Conservation (phyloP, 371 early-diverging fungal genomes). For the Rhizomucor miehei region DNA sequence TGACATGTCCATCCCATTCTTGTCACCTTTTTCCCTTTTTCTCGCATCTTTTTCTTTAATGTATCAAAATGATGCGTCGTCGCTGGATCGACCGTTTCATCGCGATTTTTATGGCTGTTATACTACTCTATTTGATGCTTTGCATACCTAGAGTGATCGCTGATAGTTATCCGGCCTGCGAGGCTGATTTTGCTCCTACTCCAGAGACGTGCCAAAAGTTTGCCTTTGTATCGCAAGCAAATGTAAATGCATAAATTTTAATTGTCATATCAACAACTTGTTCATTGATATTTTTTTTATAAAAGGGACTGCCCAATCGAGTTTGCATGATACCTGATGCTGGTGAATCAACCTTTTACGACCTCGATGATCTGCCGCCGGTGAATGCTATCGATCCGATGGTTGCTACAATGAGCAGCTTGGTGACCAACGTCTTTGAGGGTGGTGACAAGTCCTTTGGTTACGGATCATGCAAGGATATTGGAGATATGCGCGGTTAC, state of each 20-base stretch:
- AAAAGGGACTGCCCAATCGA: slow-evolving; percentile 9
- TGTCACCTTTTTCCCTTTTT: no score
- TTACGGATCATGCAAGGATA: slow-evolving; percentile 34
- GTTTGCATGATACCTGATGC: slow-evolving; percentile 16
- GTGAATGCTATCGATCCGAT: slow-evolving; percentile 9
- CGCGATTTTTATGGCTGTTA: no score
- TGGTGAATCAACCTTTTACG: slow-evolving; percentile 31
- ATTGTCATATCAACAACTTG: no score
- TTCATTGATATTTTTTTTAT: no score
- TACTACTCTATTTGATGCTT: no score
- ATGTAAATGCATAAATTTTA: no score
- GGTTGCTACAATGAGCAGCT: slow-evolving; percentile 21
- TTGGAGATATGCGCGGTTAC: slow-evolving; percentile 38
- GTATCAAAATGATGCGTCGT: no score
- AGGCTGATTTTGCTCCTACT: background rate
- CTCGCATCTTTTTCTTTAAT: no score
- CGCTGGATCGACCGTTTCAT: no score
- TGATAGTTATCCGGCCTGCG: slow-evolving; percentile 3
- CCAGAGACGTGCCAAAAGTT: slow-evolving; percentile 6
- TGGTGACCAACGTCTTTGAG: slow-evolving; percentile 45
- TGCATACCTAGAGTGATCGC: background rate
- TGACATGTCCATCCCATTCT: no score
- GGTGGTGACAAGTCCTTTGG: slow-evolving; percentile 27
- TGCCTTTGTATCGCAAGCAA: background rate
- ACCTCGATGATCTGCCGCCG: slow-evolving; percentile 22